Evolutionary conservation across 257 asterid species (phyloP), one percentile per base, ranked within the genome.

Genomic region (Nicotiana tabacum): DNA sequence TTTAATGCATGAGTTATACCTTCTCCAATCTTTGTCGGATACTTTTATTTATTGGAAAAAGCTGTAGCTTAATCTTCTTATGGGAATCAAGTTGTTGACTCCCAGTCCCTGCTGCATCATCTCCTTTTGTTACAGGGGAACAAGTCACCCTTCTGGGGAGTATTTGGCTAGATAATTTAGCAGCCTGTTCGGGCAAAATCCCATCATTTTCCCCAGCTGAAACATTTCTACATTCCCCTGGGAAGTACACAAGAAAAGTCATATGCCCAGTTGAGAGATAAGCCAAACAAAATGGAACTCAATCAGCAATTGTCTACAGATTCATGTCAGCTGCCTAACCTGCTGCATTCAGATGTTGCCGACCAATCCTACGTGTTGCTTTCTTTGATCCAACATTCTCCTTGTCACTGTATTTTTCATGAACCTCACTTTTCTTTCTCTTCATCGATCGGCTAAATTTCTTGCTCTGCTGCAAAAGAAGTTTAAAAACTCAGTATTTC

Each of bases 1-100:
- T 46, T 66, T 82, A 33, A 74, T 53, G 76, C 61, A 37, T n/a
- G 39, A 60, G 77, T 24, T 43, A 61, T 87, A 92, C 99, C 96
- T 91, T 91, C 87, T 94, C 98, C 85, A 95, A 78, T 83, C 88
- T 89, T 83, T 85, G 72, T 56, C 93, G 95, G 43, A 86, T 91
- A 12, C 77, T 81, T 81, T 88, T 92, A 80, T 88, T 86, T 77
- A 94, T 72, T 30, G 99, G 99, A 87, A 92, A 94, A 83, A 95
- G 97, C 86, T 94, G 99, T 89, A 95, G 86, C 87, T 89, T 94
- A 83, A 95, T 82, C 93, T 92, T 95, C 84, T 86, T 77, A 84
- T 91, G 87, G n/a, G 91, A 85, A 84, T 62, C 78, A 84, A 80
- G 84, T 80, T 83, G 82, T 81, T 85, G 87, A 80, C 58, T 82